Evolutionary conservation across 176 grass and related monocot genomes (phyloP).

Genomic region (Aegilops speltoides): DNA sequence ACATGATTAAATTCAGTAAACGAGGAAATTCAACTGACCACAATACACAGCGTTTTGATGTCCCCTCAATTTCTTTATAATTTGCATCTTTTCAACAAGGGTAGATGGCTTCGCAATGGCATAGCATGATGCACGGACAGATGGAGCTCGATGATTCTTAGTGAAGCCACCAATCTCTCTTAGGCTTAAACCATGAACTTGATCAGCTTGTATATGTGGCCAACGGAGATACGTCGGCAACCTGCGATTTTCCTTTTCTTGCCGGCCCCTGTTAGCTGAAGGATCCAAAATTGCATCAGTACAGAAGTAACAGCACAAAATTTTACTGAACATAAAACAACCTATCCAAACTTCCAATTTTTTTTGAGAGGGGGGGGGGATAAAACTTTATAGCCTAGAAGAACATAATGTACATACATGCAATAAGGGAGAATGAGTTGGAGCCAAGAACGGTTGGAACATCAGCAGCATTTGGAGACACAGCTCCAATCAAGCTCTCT

Average conservation of each 20-base stretch:
- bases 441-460: conserved; percentile 85
- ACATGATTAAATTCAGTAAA: conserved; percentile 21
- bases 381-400: background rate
- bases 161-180: conserved; percentile 98
- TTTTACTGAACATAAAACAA: background rate
- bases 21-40: conserved; percentile 60
- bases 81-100: conserved; percentile 97
- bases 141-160: conserved; percentile 82
- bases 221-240: conserved; percentile 79
- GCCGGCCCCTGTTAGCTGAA: conserved; percentile 68
- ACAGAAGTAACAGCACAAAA: background rate
- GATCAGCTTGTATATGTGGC: conserved; percentile 96
- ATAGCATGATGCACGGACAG: conserved; percentile 91
- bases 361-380: background rate
- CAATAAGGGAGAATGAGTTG: conserved; percentile 85
- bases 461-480: conserved; percentile 77
- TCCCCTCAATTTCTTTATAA: conserved; percentile 88
- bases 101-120: conserved; percentile 95
- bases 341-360: conserved; percentile 1
- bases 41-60: conserved; percentile 99
- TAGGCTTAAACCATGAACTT: conserved; percentile 83
- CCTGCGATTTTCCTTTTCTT: conserved; percentile 53
- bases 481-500: conserved; percentile 48
- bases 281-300: conserved; percentile 5
- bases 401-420: conserved; percentile 49